phyloP scores from a whole-genome alignment of 106 monocot genomes.

The Dendrobium nobile region DNA sequence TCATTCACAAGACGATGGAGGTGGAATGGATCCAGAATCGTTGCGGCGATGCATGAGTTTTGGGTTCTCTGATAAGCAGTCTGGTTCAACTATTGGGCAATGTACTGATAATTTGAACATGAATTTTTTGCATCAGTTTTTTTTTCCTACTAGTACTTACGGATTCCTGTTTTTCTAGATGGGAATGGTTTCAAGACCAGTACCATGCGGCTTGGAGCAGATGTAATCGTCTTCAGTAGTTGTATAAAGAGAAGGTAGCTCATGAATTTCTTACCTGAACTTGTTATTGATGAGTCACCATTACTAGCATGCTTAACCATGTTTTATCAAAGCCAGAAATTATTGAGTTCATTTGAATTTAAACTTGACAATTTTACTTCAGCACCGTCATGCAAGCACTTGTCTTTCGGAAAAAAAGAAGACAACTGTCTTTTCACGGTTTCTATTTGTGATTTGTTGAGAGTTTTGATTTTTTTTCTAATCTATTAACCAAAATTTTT shows the following conservation, averaged over 20 bases:
- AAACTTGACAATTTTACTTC: not conserved
- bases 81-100: slow-evolving; percentile 70
- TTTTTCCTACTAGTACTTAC: not conserved
- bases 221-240: slow-evolving; percentile 76
- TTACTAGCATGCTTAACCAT: not conserved
- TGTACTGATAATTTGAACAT: slow-evolving; percentile 34
- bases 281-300: not conserved
- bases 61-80: slow-evolving; percentile 84
- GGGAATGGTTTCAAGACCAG: slow-evolving; percentile 99
- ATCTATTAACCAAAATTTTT: not conserved
- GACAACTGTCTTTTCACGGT: not conserved
- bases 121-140: not conserved
- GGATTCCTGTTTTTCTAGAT: slow-evolving; percentile 34
- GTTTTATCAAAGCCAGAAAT: not conserved
- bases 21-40: slow-evolving; percentile 83
- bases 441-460: not conserved
- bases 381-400: not conserved
- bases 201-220: slow-evolving; percentile 95
- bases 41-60: slow-evolving; percentile 86
- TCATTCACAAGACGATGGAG: slow-evolving; percentile 64
- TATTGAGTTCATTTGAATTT: not conserved
- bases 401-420: not conserved
- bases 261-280: not conserved
- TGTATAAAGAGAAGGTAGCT: slow-evolving; percentile 21
- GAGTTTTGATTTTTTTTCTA: not conserved